Percentiles rank a stretch among this genome's conserved stretches.
Conservation (phyloP, 352 stramenopile genomes). For the Globisporangium apiculatum region DNA sequence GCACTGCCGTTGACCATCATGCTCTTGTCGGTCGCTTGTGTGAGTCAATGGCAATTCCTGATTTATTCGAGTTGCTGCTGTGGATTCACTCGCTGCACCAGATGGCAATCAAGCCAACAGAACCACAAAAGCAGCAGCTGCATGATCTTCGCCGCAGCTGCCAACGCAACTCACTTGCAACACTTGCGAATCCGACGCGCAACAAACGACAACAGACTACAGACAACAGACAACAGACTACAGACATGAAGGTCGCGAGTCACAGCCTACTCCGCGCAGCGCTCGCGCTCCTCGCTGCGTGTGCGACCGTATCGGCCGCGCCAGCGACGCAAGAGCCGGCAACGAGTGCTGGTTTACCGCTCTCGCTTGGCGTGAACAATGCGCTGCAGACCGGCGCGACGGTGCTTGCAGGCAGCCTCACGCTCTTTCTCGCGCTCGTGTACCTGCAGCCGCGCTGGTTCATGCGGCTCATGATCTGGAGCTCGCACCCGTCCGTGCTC, state of each 20-base stretch:
- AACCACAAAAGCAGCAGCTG: too few relatives aligned
- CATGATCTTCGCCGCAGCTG: too few relatives aligned
- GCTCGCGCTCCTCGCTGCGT: not conserved
- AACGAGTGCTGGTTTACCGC: not conserved
- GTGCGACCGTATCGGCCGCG: not conserved
- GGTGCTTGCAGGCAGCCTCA: not conserved
- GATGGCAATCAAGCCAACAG: too few relatives aligned
- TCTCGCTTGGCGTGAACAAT: slow-evolving; percentile 1
- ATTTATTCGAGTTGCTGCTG: too few relatives aligned
- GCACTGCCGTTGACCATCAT: too few relatives aligned
- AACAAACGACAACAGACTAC: not conserved
- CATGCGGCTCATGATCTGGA: slow-evolving; percentile 52
- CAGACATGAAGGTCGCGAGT: not conserved
- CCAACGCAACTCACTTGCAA: too few relatives aligned
- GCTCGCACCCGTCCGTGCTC: slow-evolving; percentile 67
- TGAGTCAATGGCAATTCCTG: too few relatives aligned
- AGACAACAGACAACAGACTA: not conserved
- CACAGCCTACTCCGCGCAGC: too few relatives aligned
- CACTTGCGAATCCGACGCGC: too few relatives aligned
- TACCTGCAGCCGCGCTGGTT: slow-evolving; percentile 72
- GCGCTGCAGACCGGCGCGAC: slow-evolving; percentile 10
- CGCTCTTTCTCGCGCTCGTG: slow-evolving; percentile 35
- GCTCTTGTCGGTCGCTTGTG: too few relatives aligned
- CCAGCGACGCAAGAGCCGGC: not conserved
- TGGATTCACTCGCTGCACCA: too few relatives aligned